A percentile compares a stretch with the other conserved stretches of the same genome.
phyloP scores from a whole-genome alignment of 140 eudicot species.

The Oenanthe javanica region DNA sequence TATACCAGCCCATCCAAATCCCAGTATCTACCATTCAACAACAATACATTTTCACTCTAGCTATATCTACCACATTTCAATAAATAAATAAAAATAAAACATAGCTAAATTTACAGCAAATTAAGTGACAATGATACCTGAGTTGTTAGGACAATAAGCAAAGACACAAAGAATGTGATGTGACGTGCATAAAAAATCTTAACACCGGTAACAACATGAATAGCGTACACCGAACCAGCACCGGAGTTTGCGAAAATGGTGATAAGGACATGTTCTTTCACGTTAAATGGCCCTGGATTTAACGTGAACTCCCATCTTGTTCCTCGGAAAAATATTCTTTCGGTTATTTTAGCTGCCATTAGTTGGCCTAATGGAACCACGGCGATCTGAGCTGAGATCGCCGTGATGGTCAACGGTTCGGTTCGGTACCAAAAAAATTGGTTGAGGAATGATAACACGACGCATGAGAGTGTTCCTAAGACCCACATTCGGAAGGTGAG shows the following conservation, averaged over 20 bases:
- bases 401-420: conserved; percentile 11
- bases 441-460: conserved; percentile 6
- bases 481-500: conserved; percentile 21
- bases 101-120: too few relatives aligned
- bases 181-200: conserved; percentile 26
- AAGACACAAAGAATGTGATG: conserved; percentile 23
- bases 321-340: conserved; percentile 10
- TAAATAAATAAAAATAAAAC: not conserved
- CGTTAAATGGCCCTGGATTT: conserved; percentile 21
- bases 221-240: conserved; percentile 31
- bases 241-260: conserved; percentile 23
- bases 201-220: conserved; percentile 27
- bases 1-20: conserved; percentile 41
- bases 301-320: conserved; percentile 9
- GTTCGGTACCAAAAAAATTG: conserved; percentile 20
- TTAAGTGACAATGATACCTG: conserved; percentile 20
- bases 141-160: conserved; percentile 28
- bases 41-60: not conserved
- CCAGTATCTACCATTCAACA: conserved; percentile 24
- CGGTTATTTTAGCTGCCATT: conserved; percentile 10
- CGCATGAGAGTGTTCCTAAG: conserved; percentile 12
- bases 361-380: conserved; percentile 14
- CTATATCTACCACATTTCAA: not conserved
- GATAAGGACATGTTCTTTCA: conserved; percentile 20
- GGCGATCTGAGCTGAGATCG: conserved; percentile 18